Conservation (phyloP, 805 yeast species). For the Metschnikowia sp. region DNA sequence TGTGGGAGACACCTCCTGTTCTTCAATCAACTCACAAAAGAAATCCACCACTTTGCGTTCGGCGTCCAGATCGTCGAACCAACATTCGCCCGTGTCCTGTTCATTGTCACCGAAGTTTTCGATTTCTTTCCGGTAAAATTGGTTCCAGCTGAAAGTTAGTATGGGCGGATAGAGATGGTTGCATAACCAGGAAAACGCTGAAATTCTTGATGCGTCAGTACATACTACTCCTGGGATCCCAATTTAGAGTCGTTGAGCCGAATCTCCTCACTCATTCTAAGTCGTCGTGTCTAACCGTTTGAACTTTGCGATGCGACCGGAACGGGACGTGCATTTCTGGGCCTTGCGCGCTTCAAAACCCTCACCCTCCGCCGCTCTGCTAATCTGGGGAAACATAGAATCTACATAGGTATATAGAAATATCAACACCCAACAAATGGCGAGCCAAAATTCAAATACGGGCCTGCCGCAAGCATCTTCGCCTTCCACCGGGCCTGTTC, state of each 20-base stretch:
- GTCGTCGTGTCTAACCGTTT: neutral
- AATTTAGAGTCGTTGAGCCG: conserved; percentile 71
- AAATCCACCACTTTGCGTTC: conserved; percentile 80
- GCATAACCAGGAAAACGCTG: neutral
- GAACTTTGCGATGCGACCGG: neutral
- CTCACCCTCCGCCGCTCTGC: neutral
- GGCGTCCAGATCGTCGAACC: conserved; percentile 96
- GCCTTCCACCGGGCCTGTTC: conserved; percentile 16
- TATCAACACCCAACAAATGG: neutral
- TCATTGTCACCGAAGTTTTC: conserved; percentile 69
- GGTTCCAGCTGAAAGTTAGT: conserved; percentile 66
- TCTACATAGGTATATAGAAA: neutral
- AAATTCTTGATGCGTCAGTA: conserved; percentile 8
- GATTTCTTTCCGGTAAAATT: conserved; percentile 72
- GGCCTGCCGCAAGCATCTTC: neutral
- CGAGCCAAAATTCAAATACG: neutral
- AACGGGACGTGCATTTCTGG: too few relatives aligned
- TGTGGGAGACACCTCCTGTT: conserved; percentile 15
- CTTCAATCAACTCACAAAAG: conserved; percentile 38
- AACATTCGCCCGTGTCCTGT: conserved; percentile 89
- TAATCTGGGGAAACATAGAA: neutral
- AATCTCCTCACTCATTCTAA: conserved; percentile 23
- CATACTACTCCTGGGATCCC: conserved; percentile 79
- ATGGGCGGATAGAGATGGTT: neutral
- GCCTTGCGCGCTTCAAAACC: neutral